A percentile compares a stretch with the other conserved stretches of the same genome.
These are phyloP conservation scores for Macrophomina tecta DNA, from an alignment of 2,329 filamentous ascomycete genomes.

Conservation along the genomic window DNA sequence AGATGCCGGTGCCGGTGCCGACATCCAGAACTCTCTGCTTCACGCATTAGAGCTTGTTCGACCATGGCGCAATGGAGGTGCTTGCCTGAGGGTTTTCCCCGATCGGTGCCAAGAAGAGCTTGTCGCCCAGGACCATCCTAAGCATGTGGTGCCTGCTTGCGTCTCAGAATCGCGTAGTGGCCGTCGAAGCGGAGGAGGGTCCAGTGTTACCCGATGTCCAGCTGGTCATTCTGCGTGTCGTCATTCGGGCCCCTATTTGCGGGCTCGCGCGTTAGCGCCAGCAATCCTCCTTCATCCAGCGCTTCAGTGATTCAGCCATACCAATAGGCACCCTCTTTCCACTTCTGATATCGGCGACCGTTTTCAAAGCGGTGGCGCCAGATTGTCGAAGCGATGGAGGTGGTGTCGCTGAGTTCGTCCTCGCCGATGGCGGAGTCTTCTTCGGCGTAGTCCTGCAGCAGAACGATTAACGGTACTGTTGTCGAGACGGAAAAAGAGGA, in stretches of 20 bases:
- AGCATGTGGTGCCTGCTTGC: conserved; percentile 37
- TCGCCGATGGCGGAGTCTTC: conserved; percentile 34
- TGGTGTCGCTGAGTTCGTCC: conserved; percentile 39
- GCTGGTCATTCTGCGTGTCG: conserved; percentile 31
- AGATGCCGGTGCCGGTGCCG: conserved; percentile 47
- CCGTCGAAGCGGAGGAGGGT: no score
- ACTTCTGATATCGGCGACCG: conserved; percentile 28
- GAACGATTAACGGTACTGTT: no score
- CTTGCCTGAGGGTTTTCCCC: conserved; percentile 32
- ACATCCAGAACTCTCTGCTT: conserved; percentile 46
- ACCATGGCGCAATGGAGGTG: background rate
- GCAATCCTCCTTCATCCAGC: background rate
- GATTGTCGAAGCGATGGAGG: conserved; percentile 40
- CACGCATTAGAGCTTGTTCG: background rate
- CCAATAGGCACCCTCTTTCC: conserved; percentile 15
- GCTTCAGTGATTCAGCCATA: background rate
- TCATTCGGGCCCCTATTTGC: conserved; percentile 37
- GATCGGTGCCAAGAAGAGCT: conserved; percentile 37
- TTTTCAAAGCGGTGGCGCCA: conserved; percentile 38
- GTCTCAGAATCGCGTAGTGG: background rate
- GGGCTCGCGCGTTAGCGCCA: background rate
- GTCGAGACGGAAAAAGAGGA: no score
- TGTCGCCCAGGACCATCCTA: conserved; percentile 35
- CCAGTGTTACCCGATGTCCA: conserved; percentile 23
- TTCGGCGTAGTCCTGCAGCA: conserved; percentile 28